Percentiles rank a stretch among this genome's conserved stretches.
Evolutionary conservation across 495 filamentous ascomycete species (phyloP).

Genomic region (Penicilliopsis zonata): DNA sequence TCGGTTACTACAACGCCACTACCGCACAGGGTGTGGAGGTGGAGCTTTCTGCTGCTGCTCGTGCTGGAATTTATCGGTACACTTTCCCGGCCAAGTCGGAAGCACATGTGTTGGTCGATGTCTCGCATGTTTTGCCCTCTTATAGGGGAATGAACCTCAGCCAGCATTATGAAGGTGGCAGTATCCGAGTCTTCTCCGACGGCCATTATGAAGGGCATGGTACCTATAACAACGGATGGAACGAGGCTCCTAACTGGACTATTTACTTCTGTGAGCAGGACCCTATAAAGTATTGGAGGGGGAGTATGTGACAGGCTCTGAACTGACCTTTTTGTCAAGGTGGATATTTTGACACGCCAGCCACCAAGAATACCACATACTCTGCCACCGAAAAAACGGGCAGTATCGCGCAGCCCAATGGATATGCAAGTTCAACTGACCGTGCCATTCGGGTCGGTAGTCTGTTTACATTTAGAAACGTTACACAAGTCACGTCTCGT

Average conservation of each 20-base stretch:
- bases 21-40: conserved; percentile 42
- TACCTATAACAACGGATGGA: conserved; percentile 54
- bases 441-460: conserved; percentile 18
- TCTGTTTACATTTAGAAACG: conserved; percentile 22
- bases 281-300: too few species aligned
- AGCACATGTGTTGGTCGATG: conserved; percentile 50
- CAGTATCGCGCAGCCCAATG: conserved; percentile 16
- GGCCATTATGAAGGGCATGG: conserved; percentile 54
- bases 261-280: conserved; percentile 57
- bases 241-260: conserved; percentile 45
- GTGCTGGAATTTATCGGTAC: conserved; percentile 53
- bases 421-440: conserved; percentile 16
- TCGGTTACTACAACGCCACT: conserved; percentile 53
- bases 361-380: conserved; percentile 22
- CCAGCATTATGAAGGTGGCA: conserved; percentile 57
- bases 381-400: conserved; percentile 13
- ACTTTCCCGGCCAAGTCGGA: conserved; percentile 34
- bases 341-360: conserved; percentile 43
- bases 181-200: conserved; percentile 36
- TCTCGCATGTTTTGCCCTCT: conserved; percentile 59
- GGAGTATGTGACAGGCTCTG: too few species aligned
- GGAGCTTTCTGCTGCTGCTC: conserved; percentile 48
- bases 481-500: conserved; percentile 39
- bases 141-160: conserved; percentile 45
- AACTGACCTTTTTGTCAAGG: conserved; percentile 9